Conservation (phyloP, 805 yeast genomes). For the Danielia oregonensis region DNA sequence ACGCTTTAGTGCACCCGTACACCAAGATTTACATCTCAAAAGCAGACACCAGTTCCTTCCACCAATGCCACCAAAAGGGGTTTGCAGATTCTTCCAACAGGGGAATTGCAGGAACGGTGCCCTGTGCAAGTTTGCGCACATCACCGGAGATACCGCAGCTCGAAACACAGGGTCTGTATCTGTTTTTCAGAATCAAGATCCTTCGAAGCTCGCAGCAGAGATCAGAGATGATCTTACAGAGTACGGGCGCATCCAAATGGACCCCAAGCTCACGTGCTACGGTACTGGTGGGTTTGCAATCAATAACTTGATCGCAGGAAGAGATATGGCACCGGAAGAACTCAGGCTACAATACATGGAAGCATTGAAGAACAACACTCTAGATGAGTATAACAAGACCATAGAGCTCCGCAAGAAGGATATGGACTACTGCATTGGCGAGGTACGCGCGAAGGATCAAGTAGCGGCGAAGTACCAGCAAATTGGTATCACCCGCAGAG, state of each 20-base stretch:
- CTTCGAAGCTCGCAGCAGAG: conserved; percentile 12
- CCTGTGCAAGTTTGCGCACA: conserved; percentile 25
- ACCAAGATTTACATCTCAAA: not conserved
- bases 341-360: conserved; percentile 43
- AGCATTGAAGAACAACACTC: conserved; percentile 33
- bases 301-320: conserved; percentile 44
- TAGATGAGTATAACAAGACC: conserved; percentile 38
- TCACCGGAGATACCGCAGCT: conserved; percentile 3
- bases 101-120: conserved; percentile 28
- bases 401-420: conserved; percentile 24
- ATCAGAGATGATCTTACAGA: conserved; percentile 23
- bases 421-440: conserved; percentile 21
- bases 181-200: conserved; percentile 8
- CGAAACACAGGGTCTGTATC: too few species aligned
- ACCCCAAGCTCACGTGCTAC: conserved; percentile 41
- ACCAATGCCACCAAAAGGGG: conserved; percentile 3
- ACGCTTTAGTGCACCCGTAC: conserved; percentile 1
- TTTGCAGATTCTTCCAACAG: conserved; percentile 22
- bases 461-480: conserved; percentile 60
- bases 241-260: conserved; percentile 20
- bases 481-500: conserved; percentile 7
- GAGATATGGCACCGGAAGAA: conserved; percentile 57
- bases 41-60: too few species aligned
- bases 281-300: conserved; percentile 48
- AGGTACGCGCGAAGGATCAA: conserved; percentile 35